Evolutionary conservation across 352 stramenopile species (phyloP).

Genomic region (Phytophthora pistaciae): DNA sequence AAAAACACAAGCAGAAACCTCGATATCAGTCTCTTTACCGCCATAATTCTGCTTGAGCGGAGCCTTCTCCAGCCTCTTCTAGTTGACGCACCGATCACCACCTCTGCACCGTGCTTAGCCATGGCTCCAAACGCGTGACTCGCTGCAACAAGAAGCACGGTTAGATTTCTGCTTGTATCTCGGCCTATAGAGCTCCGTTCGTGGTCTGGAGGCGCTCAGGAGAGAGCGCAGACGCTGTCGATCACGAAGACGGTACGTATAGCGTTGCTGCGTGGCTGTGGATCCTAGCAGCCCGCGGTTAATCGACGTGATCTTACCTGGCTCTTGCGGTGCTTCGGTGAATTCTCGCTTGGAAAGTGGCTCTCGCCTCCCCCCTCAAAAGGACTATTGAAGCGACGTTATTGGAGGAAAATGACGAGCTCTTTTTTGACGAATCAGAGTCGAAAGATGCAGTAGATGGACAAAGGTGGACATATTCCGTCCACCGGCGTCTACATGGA

Average conservation of each 20-base stretch:
- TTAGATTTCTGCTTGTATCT: conserved; percentile 20
- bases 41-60: background rate
- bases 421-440: conserved; percentile 34
- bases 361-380: conserved; percentile 14
- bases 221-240: conserved; percentile 14
- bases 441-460: background rate
- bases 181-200: conserved; percentile 9
- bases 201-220: background rate
- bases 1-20: conserved; percentile 2
- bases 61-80: background rate
- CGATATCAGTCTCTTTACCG: background rate
- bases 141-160: conserved; percentile 21
- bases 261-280: background rate
- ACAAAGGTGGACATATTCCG: conserved; percentile 10
- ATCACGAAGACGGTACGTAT: conserved; percentile 1
- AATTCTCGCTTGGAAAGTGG: conserved; percentile 43
- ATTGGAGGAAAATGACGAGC: conserved; percentile 40
- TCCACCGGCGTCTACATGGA: conserved; percentile 30
- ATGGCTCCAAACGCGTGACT: conserved; percentile 49
- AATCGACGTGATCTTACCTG: conserved; percentile 36
- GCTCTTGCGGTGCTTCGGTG: conserved; percentile 29
- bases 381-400: background rate
- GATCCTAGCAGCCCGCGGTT: background rate
- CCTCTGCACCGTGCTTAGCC: conserved; percentile 82
- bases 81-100: conserved; percentile 71